phyloP scores from a whole-genome alignment of 805 yeast genomes.

The Candida boidinii region DNA sequence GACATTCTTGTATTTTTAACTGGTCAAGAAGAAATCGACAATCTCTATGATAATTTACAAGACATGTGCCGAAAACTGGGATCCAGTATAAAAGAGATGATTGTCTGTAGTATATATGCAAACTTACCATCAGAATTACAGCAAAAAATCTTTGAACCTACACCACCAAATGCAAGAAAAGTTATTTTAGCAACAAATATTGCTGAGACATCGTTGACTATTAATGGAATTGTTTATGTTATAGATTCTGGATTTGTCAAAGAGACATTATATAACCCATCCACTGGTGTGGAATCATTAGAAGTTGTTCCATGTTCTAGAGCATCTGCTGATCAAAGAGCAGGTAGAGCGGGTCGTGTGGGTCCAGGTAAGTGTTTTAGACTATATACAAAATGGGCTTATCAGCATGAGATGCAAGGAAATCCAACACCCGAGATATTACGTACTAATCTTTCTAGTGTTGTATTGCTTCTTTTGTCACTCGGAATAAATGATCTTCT shows the following conservation, averaged over 20 bases:
- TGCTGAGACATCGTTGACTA: conserved; percentile 94
- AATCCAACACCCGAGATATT: conserved; percentile 91
- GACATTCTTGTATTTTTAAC: conserved; percentile 88
- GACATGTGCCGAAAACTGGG: conserved; percentile 65
- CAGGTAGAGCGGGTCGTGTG: conserved; percentile 97
- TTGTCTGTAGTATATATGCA: conserved; percentile 85
- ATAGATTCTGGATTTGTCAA: conserved; percentile 94
- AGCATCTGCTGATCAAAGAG: conserved; percentile 94
- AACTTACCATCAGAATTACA: conserved; percentile 84
- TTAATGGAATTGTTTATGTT: conserved; percentile 91
- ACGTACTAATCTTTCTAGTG: conserved; percentile 70
- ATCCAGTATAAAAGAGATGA: conserved; percentile 46
- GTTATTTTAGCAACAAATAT: conserved; percentile 93
- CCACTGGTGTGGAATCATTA: conserved; percentile 82
- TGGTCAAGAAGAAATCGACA: conserved; percentile 94
- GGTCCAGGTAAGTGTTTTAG: conserved; percentile 95
- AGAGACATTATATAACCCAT: conserved; percentile 81
- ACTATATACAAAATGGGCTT: conserved; percentile 78
- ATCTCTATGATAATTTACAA: conserved; percentile 58
- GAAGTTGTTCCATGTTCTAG: conserved; percentile 83
- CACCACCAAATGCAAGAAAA: conserved; percentile 72
- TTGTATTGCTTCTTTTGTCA: conserved; percentile 68
- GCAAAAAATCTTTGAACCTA: conserved; percentile 72
- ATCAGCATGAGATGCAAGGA: conserved; percentile 62
- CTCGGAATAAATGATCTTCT: conserved; percentile 79